Evolutionary conservation across 805 yeast species (phyloP), one percentile per base, ranked within the genome.

Genomic region (Wickerhamomyces subpelliculosus): DNA sequence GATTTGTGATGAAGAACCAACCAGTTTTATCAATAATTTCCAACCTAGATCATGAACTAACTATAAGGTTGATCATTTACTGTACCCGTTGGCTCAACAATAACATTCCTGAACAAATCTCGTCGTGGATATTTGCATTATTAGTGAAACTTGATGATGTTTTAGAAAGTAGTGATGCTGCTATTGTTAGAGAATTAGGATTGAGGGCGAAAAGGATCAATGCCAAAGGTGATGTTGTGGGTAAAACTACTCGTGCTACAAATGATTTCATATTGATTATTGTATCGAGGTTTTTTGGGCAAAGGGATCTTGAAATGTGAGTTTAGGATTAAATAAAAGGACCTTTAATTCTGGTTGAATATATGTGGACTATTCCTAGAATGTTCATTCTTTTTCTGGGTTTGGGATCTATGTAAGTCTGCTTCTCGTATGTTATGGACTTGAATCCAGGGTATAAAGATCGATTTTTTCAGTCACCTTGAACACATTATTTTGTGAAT

Each of bases 31-130:
- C 36, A 5, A 16, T 51, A 1, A 27, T 51, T 2, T 45, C 51
- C 3, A 47, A 51, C 17, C 14, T 51, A 8, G 56, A 51, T 27
- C 43, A 47, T 19, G 47, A 43, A 10, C 42, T 50, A 5, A 35
- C 47, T 3, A 10, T 54, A 12, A 45, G 38, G 22, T 33, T 54
- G 17, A 28, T 54, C 4, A 38, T 48, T 4, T 54, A 54, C 20
- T 27, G 40, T 5, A 47, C 54, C 2, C 43, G 45, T n/a, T 52
- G 55, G 54, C 35, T 53, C 1, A 38, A 43, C 10, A 41, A 40
- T 6, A 44, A 41, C 11, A 40, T 45, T 3, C 46, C 52, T 2
- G 7, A 17, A 6, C 37, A 38, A 9, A 24, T 53, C 3, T 27
- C 41, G 1, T 37, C 38, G 8, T 54, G 56, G 57, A 44, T 46